Evolutionary conservation across 345 rosid genomes (phyloP), one percentile per base, ranked within the genome.

Genomic region (Citrus mangshanensis): DNA sequence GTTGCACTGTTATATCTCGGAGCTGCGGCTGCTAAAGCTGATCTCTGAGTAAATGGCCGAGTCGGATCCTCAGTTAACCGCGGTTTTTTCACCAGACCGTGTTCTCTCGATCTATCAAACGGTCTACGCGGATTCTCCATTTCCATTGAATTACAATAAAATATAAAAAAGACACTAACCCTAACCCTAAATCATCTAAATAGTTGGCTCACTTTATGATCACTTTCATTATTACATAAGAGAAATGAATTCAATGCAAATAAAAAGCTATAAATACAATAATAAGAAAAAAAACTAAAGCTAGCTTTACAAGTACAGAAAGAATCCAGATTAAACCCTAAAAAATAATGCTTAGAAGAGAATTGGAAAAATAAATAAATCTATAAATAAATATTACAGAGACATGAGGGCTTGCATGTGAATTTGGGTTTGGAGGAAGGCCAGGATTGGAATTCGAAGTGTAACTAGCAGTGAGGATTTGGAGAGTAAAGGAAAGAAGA

Each of bases 61-160:
- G 70, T 22, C 32, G 85, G 88, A 56, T 92, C 94, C 24, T 88
- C 93, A 16, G 81, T 67, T 73, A 92, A 84, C 79, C 97, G 92
- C 2, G 90, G 93, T 63, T 89, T 94, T 92, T 94, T 94, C 1
- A 65, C 60, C 68, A 86, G 51, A 7, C 81, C 89, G 21, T 87
- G 89, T 70, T 94, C 97, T 80, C 97, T 85, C 55, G 97, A 91
- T 91, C 98, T 91, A 80, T 97, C 97, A 77, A 91, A 93, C 4
- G 99, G 65, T 72, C 91, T 86, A 81, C 98, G 99, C 32, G 91
- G 66, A 86, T 92, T 91, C 83, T 90, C 94, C 95, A 93, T 94
- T 81, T 84, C 73, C 83, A 73, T 75, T 73, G 59, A 79, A 85
- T 81, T 51, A 59, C 59, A 78, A 81, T 9, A 28, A 25, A 81